Evolutionary conservation across 2,329 filamentous ascomycete genomes (phyloP).

Genomic region (Penicillium nordicum): DNA sequence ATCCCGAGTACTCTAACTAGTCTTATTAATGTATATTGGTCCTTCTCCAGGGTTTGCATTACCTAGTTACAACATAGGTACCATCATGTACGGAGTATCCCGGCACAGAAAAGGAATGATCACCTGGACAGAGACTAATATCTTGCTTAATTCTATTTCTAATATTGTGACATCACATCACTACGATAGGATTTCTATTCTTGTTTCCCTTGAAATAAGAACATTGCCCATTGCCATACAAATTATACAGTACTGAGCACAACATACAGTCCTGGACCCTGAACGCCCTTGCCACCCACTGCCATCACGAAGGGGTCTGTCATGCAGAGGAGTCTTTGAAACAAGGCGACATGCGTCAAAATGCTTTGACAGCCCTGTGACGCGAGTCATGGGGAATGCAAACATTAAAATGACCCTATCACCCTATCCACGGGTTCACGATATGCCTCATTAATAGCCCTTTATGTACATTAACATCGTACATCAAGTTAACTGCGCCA

Average conservation of each 20-base stretch:
- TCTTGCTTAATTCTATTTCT: not conserved
- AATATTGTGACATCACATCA: not conserved
- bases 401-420: not conserved
- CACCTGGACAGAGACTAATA: not conserved
- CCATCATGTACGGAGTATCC: not conserved
- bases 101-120: not conserved
- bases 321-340: conserved; percentile 9
- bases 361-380: conserved; percentile 15
- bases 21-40: not conserved
- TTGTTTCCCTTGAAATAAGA: too few species aligned
- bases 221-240: not conserved
- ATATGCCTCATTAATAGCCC: not conserved
- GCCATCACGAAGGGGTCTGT: conserved; percentile 15
- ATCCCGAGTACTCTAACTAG: not conserved
- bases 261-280: not conserved
- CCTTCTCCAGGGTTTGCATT: not conserved
- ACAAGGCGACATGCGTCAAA: conserved; percentile 1
- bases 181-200: too few species aligned
- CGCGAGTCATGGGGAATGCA: conserved; percentile 19
- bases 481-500: not conserved
- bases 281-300: not conserved
- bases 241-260: not conserved
- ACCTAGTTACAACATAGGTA: not conserved
- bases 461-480: not conserved
- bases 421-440: not conserved